Conservation (phyloP, 805 yeast genomes). For the Hanseniaspora meyeri region DNA sequence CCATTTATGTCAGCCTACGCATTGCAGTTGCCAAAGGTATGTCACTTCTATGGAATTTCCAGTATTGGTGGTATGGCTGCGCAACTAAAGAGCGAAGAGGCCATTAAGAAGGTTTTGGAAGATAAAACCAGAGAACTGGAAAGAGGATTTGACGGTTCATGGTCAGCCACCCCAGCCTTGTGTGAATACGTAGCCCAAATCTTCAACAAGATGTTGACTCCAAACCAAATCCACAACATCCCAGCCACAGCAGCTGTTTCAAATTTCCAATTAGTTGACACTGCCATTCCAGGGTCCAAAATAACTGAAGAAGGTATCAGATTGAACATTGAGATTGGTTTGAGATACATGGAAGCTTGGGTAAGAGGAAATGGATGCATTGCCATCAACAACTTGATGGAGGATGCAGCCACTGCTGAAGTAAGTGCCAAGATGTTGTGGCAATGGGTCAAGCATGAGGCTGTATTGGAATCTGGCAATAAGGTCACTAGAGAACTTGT, state of each 20-base stretch:
- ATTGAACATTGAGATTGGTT: slow-evolving; percentile 61
- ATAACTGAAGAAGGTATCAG: slow-evolving; percentile 61
- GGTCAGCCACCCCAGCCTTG: slow-evolving; percentile 83
- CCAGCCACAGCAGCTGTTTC: slow-evolving; percentile 41
- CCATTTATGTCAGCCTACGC: slow-evolving; percentile 75
- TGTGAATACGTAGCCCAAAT: slow-evolving; percentile 61
- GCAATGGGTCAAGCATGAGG: slow-evolving; percentile 73
- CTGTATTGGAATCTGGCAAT: slow-evolving; percentile 40
- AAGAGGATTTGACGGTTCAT: slow-evolving; percentile 77
- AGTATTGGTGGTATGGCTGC: slow-evolving; percentile 92
- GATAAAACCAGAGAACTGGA: slow-evolving; percentile 67
- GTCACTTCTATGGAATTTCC: slow-evolving; percentile 69
- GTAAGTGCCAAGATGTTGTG: slow-evolving; percentile 71
- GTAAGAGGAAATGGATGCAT: slow-evolving; percentile 73
- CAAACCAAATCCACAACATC: slow-evolving; percentile 51
- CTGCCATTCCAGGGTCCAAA: slow-evolving; percentile 48
- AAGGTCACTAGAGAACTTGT: slow-evolving; percentile 50
- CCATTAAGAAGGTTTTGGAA: slow-evolving; percentile 58
- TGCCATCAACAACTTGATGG: slow-evolving; percentile 76
- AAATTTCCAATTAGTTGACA: slow-evolving; percentile 45
- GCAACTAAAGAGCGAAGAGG: slow-evolving; percentile 54
- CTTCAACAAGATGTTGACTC: slow-evolving; percentile 70
- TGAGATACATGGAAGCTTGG: slow-evolving; percentile 79
- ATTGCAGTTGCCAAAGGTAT: slow-evolving; percentile 54
- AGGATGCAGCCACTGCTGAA: slow-evolving; percentile 84